Evolutionary conservation across 257 asterid species (phyloP), one percentile per base, ranked within the genome.

Genomic region (Misopates orontium): DNA sequence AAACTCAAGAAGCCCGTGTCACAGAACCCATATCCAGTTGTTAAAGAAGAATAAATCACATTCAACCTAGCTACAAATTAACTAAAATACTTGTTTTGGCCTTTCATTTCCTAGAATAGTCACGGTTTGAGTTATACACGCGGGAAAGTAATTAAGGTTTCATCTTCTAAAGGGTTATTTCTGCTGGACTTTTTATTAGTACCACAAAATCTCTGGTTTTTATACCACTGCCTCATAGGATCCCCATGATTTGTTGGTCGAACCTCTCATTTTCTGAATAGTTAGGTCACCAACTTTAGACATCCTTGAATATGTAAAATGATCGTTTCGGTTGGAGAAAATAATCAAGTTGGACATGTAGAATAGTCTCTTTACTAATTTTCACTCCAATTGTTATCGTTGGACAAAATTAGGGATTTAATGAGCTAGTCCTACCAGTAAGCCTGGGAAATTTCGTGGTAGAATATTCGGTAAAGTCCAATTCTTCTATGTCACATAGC

Each of bases 1-100:
- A 45, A 69, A 73, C 77, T 78, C 91, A 69, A 73, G 89, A 75
- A 69, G 50, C 79, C 83, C 91, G 87, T 84, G 67, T 45, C 41
- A 73, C 62, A 32, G n/a, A 22, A 44, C 6, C 12, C 53, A 50
- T 59, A 48, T 54, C 47, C 41, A 56, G 21, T 51, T 64, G 57
- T 56, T 40, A 41, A 42, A 61, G 21, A 22, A 42, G 13, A 7
- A 3, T 12, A n/a, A 40, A 5, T 39, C 22, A 45, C 13, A 42
- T 48, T 8, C 28, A 53, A 9, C 58, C 19, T 13, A 45, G 51
- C 51, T 45, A 45, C 18, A 45, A 8, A 45, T 4, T n/a, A 13
- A 45, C 17, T 45, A 2, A 45, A 13, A 13, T 14, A 45, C 36
- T 28, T 28, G 3, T 28, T 28, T 7, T 28, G 45, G 39, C 23